Evolutionary conservation across 768 basidiomycete species (phyloP), one percentile per base, ranked within the genome.

Genomic region (Hericium alpestre): DNA sequence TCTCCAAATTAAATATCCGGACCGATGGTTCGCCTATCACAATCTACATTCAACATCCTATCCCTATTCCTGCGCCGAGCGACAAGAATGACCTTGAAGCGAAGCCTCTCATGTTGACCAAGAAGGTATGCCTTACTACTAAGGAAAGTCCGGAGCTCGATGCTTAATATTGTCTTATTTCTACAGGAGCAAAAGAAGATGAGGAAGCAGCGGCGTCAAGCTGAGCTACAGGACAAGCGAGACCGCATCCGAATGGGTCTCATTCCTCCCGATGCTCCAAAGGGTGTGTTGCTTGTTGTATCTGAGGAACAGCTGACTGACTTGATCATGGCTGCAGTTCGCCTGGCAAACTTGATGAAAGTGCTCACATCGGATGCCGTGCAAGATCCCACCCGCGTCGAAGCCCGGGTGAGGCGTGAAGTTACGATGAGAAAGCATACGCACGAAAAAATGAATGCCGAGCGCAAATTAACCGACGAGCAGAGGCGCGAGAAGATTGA

Each of bases 241-340:
- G 96, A 97, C 68, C 79, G 94, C 41, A 87, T 94, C 64, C 82
- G 90, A 59, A 97, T 98, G 94, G 96, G 96, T 56, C 78, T 99
- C 38, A 76, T 92, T 52, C 94, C 96, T 9, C 93, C 95, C 39
- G 94, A 97, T 69, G 76, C 94, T 40, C 93, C 95, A 0, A 99
- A 99, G 79, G 91, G 90, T 89, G 59, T 39, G 72, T 65, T 38
- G 15, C 32, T 4, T 47, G n/a, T 20, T 12, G 37, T 40, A 59
- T 18, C 50, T 16, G 9, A 38, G 16, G 27, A 22, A 23, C 23
- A 22, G 32, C 11, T 20, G 11, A 22, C 7, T 51, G 20, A 53
- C 18, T 55, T 67, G 20, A 66, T 38, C 2, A 37, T 55, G 23
- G 18, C 49, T 58, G 9, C 59, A 93, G 95, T 99, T 57, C 91